phyloP scores from a whole-genome alignment of 768 basidiomycete species.

The Daedaleopsis sinensis region DNA sequence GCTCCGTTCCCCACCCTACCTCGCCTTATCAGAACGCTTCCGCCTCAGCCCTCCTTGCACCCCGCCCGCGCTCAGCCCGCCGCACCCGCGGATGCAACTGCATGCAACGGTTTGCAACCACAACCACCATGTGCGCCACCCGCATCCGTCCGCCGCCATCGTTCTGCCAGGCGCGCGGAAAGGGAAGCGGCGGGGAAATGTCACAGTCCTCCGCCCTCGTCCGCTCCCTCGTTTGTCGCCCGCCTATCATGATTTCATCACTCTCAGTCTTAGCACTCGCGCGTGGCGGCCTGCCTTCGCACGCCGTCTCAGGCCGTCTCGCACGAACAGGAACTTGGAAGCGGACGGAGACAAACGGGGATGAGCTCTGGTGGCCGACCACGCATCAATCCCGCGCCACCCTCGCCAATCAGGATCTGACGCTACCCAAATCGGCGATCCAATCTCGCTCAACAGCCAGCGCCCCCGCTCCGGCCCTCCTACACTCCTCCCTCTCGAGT shows the following conservation, averaged over 20 bases:
- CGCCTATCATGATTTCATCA: conserved; percentile 18
- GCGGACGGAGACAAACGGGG: not conserved
- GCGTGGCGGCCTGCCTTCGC: no score
- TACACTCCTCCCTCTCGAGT: not conserved
- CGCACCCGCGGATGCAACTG: no score
- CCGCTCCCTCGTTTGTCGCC: conserved; percentile 7
- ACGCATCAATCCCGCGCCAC: not conserved
- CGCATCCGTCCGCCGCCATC: no score
- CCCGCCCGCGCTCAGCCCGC: not conserved
- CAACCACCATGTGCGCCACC: no score
- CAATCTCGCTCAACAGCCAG: conserved; percentile 6
- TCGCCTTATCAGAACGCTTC: conserved; percentile 2
- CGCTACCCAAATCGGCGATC: conserved; percentile 6
- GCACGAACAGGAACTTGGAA: no score
- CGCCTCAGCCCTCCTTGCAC: not conserved
- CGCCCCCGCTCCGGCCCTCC: not conserved
- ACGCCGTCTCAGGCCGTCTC: no score
- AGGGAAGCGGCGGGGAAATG: not conserved
- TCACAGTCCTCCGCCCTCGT: conserved; percentile 1
- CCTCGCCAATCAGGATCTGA: conserved; percentile 5
- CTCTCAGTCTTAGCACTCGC: no score
- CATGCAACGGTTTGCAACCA: no score
- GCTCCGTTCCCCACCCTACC: conserved; percentile 10
- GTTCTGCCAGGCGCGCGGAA: not conserved
- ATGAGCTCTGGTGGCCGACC: not conserved